Evolutionary conservation across 768 basidiomycete species (phyloP).

Genomic region (Cystobasidium onofrii): DNA sequence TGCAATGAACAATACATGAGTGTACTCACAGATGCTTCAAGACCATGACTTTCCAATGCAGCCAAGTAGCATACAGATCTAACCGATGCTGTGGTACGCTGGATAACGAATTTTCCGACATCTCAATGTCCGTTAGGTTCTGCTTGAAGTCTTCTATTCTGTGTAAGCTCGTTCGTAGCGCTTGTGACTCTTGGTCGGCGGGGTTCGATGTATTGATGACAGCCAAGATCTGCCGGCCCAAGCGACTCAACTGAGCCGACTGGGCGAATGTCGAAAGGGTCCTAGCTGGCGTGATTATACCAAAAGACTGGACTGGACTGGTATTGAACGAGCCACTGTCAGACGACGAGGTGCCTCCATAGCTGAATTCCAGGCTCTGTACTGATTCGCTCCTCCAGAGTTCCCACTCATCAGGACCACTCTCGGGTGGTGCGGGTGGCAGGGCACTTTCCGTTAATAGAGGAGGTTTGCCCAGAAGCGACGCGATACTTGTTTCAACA

Average conservation of each 20-base stretch:
- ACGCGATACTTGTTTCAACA: not conserved
- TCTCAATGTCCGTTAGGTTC: not conserved
- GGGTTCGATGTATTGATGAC: not conserved
- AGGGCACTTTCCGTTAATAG: not conserved
- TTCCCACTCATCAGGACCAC: constrained; percentile 9
- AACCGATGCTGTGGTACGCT: constrained; percentile 8
- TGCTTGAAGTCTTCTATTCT: not conserved
- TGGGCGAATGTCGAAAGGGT: not conserved
- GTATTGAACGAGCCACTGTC: not conserved
- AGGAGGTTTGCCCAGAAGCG: not conserved
- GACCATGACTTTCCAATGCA: not conserved
- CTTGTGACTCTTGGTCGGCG: not conserved
- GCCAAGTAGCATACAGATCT: not conserved
- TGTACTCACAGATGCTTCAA: not conserved
- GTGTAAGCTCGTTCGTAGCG: not conserved
- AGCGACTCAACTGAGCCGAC: not conserved
- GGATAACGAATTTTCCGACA: not conserved
- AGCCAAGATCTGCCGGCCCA: not conserved
- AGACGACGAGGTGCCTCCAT: not conserved
- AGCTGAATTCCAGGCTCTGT: constrained; percentile 4
- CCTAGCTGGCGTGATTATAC: not conserved
- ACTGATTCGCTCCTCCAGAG: constrained; percentile 6
- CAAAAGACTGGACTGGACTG: constrained; percentile 14
- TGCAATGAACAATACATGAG: not conserved
- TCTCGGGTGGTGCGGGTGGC: not conserved